These are phyloP conservation scores for Boletus bicolor DNA, from an alignment of 768 basidiomycete species.

Conservation along the genomic window DNA sequence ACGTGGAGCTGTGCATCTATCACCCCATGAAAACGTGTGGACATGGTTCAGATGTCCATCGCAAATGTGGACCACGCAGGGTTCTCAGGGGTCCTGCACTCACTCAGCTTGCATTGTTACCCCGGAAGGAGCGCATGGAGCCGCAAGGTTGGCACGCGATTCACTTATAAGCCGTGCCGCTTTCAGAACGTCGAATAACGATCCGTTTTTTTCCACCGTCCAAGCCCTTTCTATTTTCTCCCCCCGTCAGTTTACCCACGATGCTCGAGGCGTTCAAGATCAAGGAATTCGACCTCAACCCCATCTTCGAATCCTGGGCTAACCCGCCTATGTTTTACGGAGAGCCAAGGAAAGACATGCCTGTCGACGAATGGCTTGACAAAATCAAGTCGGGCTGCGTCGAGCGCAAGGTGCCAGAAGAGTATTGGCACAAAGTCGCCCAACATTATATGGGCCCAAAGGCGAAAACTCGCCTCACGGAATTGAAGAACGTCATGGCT, in stretches of 20 bases:
- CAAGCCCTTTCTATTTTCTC: constrained; percentile 1
- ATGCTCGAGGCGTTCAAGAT: constrained; percentile 79
- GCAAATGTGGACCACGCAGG: constrained; percentile 8
- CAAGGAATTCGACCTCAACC: constrained; percentile 72
- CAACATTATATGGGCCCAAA: constrained; percentile 72
- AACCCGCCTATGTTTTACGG: constrained; percentile 67
- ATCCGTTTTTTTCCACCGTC: constrained; percentile 13
- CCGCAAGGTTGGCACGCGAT: constrained; percentile 31
- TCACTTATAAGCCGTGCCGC: constrained; percentile 25
- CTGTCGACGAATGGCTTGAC: constrained; percentile 72
- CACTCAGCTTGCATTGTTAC: constrained; percentile 21
- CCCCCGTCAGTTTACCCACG: not conserved
- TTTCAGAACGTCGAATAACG: constrained; percentile 10
- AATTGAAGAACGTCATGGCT: constrained; percentile 69
- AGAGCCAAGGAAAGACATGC: constrained; percentile 62
- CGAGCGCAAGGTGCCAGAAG: constrained; percentile 68
- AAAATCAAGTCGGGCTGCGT: constrained; percentile 70
- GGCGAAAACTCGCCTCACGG: constrained; percentile 61
- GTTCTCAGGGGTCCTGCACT: constrained; percentile 18
- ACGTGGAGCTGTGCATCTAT: constrained; percentile 19
- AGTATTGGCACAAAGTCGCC: constrained; percentile 80
- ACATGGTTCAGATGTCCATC: constrained; percentile 1
- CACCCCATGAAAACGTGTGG: constrained; percentile 16
- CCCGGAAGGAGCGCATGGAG: constrained; percentile 20
- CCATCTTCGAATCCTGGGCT: constrained; percentile 61